Evolutionary conservation across 768 basidiomycete genomes (phyloP), one percentile per base, ranked within the genome.

Genomic region (Trametes coccinea): DNA sequence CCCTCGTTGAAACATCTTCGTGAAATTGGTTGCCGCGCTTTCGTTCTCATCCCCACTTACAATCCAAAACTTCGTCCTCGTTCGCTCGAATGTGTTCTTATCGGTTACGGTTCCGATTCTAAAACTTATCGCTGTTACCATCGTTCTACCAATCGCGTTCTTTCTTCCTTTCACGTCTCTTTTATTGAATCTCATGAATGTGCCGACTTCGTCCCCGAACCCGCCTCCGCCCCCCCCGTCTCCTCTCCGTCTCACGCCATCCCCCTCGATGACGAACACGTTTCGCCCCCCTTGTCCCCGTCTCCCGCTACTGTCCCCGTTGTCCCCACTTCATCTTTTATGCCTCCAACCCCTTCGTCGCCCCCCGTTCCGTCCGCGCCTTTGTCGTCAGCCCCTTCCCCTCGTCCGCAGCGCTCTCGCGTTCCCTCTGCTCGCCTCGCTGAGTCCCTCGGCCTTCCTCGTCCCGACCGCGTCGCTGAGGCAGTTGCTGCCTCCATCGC

Each of bases 121-220:
- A 71, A 72, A 48, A 61, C 65, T 2, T 73, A 71, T 47, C 59
- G 68, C 0, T 71, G 66, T 29, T 70, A 64, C 45, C 62, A 74
- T 33, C 51, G 39, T n/a, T n/a, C 31, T 0, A 48, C 58, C 13
- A 30, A 53, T 30, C 51, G 59, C 6, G 48, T 67, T n/a, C n/a
- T 65, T 11, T 5, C 44, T 0, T 65, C 69, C 11, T 60, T 61
- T n/a, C 56, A 70, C 31, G 66, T 70, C 7, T 22, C 48, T 0
- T 71, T 72, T 52, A 61, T 67, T 31, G 70, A 71, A 46, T 65
- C 66, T 27, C 62, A 66, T 8, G 56, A 66, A 30, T 13, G n/a
- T n/a, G n/a, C n/a, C n/a, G n/a, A n/a, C n/a, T n/a, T n/a, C n/a
- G n/a, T n/a, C n/a, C n/a, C n/a, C n/a, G n/a, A n/a, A n/a, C n/a